Evolutionary conservation across 139 green algal genomes (phyloP), one percentile per base, ranked within the genome.

Genomic region (Volvox reticuliferus): DNA sequence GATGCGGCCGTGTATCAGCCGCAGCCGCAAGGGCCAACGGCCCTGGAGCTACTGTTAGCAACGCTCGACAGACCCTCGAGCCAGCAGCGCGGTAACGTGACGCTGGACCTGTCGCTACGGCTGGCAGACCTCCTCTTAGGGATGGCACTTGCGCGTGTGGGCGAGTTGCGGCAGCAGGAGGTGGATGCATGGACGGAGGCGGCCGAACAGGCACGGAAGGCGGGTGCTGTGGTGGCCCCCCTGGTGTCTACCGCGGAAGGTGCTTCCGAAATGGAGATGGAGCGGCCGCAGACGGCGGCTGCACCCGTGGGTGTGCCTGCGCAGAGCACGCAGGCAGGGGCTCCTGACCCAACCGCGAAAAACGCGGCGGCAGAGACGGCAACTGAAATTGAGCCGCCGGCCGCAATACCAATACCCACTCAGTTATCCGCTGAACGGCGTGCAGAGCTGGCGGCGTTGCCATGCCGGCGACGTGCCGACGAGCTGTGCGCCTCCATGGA

Each of bases 11-110:
- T 55, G 32, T 5, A 71, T 32, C 35, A 73, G 17, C 0, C 24
- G 16, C 61, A 22, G 13, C 36, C 75, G 2, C 75, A 28, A 6
- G 76, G 92, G 35, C 88, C 79, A 1, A 80, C 37, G 16, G 91
- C 92, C 14, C 24, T 99, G 30, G 94, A 97, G 87, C 93, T 99
- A 86, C 93, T 99, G 83, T 91, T 99, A 62, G 77, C 81, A 19
- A 67, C 97, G 88, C 92, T 98, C 73, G 83, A 71, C 13, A 86
- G 88, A 76, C 91, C 95, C 1, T 36, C 95, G 67, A 97, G 94
- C 19, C n/a, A 67, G 87, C 63, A 92, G 77, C 92, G 93, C 89
- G 94, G 92, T 91, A 89, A 88, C 30, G 89, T 71, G 14, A 94
- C 96, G 76, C 82, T 98, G 76, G 95, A 96, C 91, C 80, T 95